These are phyloP conservation scores for Salicornia ramosissima DNA, from an alignment of 148 eudicot genomes.

Conservation along the genomic window DNA sequence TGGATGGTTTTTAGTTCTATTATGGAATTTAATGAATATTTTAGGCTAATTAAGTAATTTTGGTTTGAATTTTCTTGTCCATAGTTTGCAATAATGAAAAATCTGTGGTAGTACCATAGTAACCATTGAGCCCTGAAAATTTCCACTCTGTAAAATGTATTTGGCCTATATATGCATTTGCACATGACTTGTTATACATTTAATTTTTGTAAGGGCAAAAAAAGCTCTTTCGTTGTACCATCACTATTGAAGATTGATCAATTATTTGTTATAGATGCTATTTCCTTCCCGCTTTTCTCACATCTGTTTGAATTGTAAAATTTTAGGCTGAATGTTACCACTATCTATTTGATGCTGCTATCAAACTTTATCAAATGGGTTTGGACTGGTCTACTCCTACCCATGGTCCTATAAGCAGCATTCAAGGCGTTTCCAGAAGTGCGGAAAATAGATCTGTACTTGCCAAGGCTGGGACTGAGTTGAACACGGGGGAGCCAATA, in stretches of 20 bases:
- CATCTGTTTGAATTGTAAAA: neutral
- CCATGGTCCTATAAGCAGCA: constrained; percentile 59
- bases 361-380: constrained; percentile 83
- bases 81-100: too few species aligned
- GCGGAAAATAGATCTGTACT: constrained; percentile 20
- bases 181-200: neutral
- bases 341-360: constrained; percentile 90
- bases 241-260: neutral
- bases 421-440: constrained; percentile 32
- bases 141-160: too few species aligned
- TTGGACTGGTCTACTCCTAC: constrained; percentile 71
- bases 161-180: constrained; percentile 8
- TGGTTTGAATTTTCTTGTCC: too few species aligned
- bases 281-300: constrained; percentile 11
- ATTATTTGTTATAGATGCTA: neutral
- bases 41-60: too few species aligned
- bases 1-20: too few species aligned
- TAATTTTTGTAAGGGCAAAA: too few species aligned
- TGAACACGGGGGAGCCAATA: constrained; percentile 9
- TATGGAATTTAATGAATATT: too few species aligned
- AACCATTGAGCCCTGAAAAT: too few species aligned
- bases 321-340: constrained; percentile 92
- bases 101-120: too few species aligned
- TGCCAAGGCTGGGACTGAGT: constrained; percentile 20
- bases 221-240: too few species aligned